Evolutionary conservation across 768 basidiomycete genomes (phyloP), one percentile per base, ranked within the genome.

Genomic region (Xerocomus potaroensis): DNA sequence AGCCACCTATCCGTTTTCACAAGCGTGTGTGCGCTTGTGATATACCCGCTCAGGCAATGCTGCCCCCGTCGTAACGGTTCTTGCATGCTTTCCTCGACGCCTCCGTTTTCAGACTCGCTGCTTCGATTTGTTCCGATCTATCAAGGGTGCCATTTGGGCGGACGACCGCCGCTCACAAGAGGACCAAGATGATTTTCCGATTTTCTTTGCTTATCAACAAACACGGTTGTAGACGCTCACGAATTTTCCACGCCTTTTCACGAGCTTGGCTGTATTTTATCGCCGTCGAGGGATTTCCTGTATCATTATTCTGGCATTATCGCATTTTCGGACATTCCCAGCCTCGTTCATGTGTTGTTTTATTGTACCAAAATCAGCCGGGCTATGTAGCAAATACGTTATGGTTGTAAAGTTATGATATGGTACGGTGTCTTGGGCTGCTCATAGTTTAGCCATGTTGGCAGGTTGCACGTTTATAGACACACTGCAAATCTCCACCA

Each of bases 401-500:
- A 67, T 65, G 61, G 41, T n/a, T 68, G 66, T 66, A 68, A 66
- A 62, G 9, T 37, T 65, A 68, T 54, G 63, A 27, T 65, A 68
- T 54, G 63, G 10, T 27, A 27, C 26, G 26, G 26, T 27, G 26
- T 27, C 26, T 27, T 27, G 26, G 26, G 26, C 10, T 27, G n/a
- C 26, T 27, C 26, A 27, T 27, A 10, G 5, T 5, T 10, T 27
- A 6, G 5, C 26, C 26, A 27, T 27, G 5, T 27, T n/a, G n/a
- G 10, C 26, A 6, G 26, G 26, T 27, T 27, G 6, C 5, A 5
- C 10, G 6, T 10, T 27, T 27, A 10, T 27, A 27, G 26, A 27
- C 26, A n/a, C n/a, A 10, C 10, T 27, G 26, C 26, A 27, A 10
- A 27, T 27, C 26, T n/a, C n/a, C n/a, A n/a, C n/a, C n/a, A n/a